Evolutionary conservation across 2,329 filamentous ascomycete species (phyloP), one percentile per base, ranked within the genome.

Genomic region (Penicillium sp.): DNA sequence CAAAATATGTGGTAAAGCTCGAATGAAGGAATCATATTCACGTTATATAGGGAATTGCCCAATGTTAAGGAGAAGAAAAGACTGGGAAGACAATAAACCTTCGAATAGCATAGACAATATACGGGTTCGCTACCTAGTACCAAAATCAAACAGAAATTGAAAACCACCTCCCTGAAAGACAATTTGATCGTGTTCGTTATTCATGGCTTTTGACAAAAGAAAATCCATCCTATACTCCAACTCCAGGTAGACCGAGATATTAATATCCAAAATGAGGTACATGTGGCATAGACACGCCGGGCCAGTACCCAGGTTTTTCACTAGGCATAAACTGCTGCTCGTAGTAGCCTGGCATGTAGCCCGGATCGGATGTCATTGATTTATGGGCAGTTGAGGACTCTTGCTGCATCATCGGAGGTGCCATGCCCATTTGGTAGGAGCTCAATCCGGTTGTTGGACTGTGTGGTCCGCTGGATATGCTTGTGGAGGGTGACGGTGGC

Each of bases 401-500:
- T 3, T 51, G 52, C 8, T 49, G 42, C n/a, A 57, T 16, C n/a
- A 48, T 37, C 4, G 38, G 26, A 1, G 44, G 42, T 3, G 32
- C 28, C 45, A 58, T 48, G 3, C 23, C 9, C 22, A 52, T 18
- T 1, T 44, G 46, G 8, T 55, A 56, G 9, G 49, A 16, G n/a
- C 50, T 44, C 31, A 46, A 58, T 3, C 39, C 47, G 1, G 47
- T 45, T 3, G 46, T 44, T 8, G 56, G 55, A 29, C 55, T 58
- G 13, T 51, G 54, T 1, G 56, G 51, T 2, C 52, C 56, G 43
- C 56, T 59, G 8, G 55, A 59, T 16, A 50, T 51, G 29, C 56
- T 59, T n/a, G 55, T 50, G 4, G 55, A 49, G 8, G 56, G 56
- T 1, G 56, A 59, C 6, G 57, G 32, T 0, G 56, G 56, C 13